Evolutionary conservation across 2,329 filamentous ascomycete genomes (phyloP).

Genomic region (Lomentospora prolificans): DNA sequence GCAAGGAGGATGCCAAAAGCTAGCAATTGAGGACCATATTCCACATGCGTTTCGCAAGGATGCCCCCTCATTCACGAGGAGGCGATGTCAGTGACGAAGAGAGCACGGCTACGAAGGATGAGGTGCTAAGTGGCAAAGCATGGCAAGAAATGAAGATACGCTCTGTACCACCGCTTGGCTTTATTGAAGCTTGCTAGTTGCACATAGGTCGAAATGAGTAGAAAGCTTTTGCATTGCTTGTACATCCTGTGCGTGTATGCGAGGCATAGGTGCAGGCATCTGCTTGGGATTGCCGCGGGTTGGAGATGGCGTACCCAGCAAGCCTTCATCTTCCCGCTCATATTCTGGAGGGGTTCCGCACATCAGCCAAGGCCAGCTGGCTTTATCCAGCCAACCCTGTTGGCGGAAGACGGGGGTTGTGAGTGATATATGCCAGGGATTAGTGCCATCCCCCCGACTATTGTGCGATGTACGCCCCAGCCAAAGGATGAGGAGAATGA

Average conservation of each 20-base stretch:
- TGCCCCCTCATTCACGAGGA: no score
- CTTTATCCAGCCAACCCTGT: background rate
- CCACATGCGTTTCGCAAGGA: no score
- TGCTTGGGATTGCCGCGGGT: background rate
- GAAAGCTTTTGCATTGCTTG: conserved; percentile 6
- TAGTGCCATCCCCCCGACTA: no score
- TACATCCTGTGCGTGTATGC: conserved; percentile 4
- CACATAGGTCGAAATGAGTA: no score
- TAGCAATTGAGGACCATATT: no score
- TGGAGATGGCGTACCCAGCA: background rate
- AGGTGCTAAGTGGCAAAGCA: no score
- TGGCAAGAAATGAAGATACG: no score
- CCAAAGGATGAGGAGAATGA: background rate
- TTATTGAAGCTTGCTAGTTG: background rate
- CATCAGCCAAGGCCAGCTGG: background rate
- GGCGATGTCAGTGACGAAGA: no score
- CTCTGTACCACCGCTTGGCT: background rate
- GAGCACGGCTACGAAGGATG: no score
- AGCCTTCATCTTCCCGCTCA: background rate
- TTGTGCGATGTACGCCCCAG: background rate
- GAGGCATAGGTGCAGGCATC: conserved; percentile 5
- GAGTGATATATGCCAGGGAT: background rate
- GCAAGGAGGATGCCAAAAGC: no score
- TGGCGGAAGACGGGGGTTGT: background rate
- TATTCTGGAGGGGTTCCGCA: background rate